phyloP scores from a whole-genome alignment of 2,329 filamentous ascomycete species.

The Aspergillus sclerotialis region DNA sequence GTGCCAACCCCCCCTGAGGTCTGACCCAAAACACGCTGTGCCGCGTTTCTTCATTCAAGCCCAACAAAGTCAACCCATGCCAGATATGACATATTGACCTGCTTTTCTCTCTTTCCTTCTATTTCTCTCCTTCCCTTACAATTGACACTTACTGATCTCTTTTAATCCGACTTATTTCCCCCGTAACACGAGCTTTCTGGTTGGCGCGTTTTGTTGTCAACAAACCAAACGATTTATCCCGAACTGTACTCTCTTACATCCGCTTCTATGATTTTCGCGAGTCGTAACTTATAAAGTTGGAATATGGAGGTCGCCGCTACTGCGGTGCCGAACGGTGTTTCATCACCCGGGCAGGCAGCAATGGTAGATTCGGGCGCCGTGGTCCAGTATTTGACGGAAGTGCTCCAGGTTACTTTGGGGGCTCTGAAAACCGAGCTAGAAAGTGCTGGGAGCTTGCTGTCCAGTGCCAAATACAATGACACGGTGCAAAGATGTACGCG shows the following conservation, averaged over 20 bases:
- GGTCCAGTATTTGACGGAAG: conserved; percentile 63
- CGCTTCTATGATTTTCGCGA: conserved; percentile 22
- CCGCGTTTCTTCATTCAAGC: conserved; percentile 13
- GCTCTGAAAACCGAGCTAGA: conserved; percentile 73
- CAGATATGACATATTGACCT: conserved; percentile 1
- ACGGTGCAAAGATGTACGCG: conserved; percentile 81
- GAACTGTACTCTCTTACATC: conserved; percentile 8
- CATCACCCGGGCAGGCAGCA: conserved; percentile 22
- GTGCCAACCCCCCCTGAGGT: conserved; percentile 10
- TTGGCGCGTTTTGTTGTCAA: conserved; percentile 10
- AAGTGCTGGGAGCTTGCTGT: conserved; percentile 73
- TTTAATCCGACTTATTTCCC: neutral
- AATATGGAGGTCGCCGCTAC: conserved; percentile 33
- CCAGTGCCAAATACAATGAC: conserved; percentile 62
- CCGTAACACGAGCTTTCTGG: neutral
- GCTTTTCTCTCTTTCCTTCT: neutral
- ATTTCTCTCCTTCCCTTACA: neutral
- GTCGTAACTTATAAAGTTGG: conserved; percentile 16
- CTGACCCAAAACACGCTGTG: conserved; percentile 13
- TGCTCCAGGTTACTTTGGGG: conserved; percentile 67
- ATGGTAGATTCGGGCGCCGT: conserved; percentile 60
- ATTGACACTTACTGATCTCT: neutral
- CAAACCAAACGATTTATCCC: conserved; percentile 2
- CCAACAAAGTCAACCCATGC: conserved; percentile 1
- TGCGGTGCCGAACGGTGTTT: conserved; percentile 29